Evolutionary conservation across 2,329 filamentous ascomycete genomes (phyloP).

Genomic region (Albophoma yamanashiensis): DNA sequence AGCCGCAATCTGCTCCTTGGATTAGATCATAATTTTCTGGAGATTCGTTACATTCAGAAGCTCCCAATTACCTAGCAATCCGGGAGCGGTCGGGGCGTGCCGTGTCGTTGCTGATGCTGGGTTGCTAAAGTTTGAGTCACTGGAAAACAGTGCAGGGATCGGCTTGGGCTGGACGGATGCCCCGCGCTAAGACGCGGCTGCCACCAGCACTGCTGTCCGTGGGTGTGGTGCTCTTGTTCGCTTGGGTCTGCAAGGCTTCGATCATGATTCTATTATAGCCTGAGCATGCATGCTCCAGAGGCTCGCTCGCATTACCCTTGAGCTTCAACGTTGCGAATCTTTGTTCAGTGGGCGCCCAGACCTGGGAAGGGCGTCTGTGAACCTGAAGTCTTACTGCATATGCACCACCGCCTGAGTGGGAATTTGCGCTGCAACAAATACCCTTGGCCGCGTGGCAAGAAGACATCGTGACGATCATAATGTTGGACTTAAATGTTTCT

Average conservation of each 20-base stretch:
- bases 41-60: no score
- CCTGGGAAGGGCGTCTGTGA: background rate
- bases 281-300: background rate
- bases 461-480: background rate
- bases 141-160: slow-evolving; percentile 13
- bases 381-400: background rate
- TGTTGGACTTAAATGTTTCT: background rate
- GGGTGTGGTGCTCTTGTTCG: background rate
- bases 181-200: slow-evolving; percentile 19
- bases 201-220: background rate
- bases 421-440: background rate
- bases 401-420: background rate
- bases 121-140: slow-evolving; percentile 20
- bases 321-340: background rate
- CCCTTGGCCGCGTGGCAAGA: no score
- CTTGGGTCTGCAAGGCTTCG: background rate
- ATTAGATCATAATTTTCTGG: background rate
- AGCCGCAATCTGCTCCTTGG: background rate
- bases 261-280: no score
- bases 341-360: background rate
- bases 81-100: background rate
- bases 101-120: slow-evolving; percentile 2
- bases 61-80: background rate
- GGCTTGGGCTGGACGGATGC: slow-evolving; percentile 9
- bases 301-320: no score